Base-by-base conservation (phyloP, 495 filamentous ascomycete species). In the Penicillium parvum region DNA sequence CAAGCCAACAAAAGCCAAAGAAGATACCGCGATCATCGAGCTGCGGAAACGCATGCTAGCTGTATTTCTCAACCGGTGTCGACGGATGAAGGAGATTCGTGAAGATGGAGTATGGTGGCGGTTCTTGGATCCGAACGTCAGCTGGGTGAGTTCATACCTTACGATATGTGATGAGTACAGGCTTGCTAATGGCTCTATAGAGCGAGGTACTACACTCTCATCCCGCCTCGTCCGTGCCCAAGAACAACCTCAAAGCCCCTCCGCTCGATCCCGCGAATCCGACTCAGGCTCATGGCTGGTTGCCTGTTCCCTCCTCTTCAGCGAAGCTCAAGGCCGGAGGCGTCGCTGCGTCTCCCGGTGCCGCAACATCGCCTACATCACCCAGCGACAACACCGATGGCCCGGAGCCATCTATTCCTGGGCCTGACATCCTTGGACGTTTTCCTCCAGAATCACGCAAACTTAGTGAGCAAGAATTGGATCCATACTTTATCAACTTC, bases 51-150 rank as follows among this genome's bases (percentile, higher is more conserved):
- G 92, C 41, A 98, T 98, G 92, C 63, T 98, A 27, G 83, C 83
- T 21, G 90, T 96, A 4, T 98, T 98, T 53, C 60, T 98, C 22
- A 97, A 98, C 56, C 77, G 92, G 22, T 98, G 92, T 63, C 77
- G 88, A 32, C 75, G 77, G 47, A 96, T 97, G 92, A 85, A 90
- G 55, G 88, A 95, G 45, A 83, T 98, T 26, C 78, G 86, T 20
- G 86, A 94, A 43, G 94, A 97, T 59, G 91, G 90, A 5, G 89
- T 97, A 10, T 95, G 90, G 81, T 95, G 91, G 88, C 85, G 88
- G 47, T 98, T 98, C 57, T 72, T 98, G 8, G 92, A 98, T 56
- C 91, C 92, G 3, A 96, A 98, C 63, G 88, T 90, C 14, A 98
- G 92, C 83, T 98, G 92, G 92, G 90, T 96, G 65, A 28, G 63